Base-by-base conservation (phyloP, 768 basidiomycete genomes). In the Mycena epipterygia region DNA sequence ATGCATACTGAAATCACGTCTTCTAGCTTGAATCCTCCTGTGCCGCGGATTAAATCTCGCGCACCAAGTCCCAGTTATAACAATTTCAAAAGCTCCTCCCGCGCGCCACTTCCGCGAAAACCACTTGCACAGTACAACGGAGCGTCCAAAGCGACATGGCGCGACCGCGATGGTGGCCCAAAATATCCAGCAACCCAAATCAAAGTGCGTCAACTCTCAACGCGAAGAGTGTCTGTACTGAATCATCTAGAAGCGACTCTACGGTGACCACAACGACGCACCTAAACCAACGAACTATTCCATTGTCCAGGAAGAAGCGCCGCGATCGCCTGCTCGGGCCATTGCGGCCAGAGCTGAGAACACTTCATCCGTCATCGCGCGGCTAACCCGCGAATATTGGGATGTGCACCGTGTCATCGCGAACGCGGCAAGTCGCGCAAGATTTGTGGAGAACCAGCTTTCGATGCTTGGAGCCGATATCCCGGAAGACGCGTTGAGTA, bases 381-480 rank as follows among this genome's bases (percentile, higher is more conserved):
- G 61, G 46, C 65, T 71, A 2, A 58, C 60, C 3, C 64, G 42
- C 21, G 70, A 71, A 49, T 71, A 64, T 23, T 35, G 55, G 44
- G 56, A 62, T 39, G 62, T 59, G 6, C 67, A 48, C 12, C 46
- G 51, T 16, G 57, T 52, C 25, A 51, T 72, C 25, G 57, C 32
- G 29, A 61, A 59, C 12, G 71, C 66, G 27, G 71, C 67, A 16
- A 46, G 33, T 9, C 71, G 62, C 0, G 71, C 62, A 3, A 19
- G 23, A 5, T 39, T 37, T 8, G 12, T 63, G 2, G 67, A 64
- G 37, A 23, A 27, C 13, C 46, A 68, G 57, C 32, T 71, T n/a
- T 7, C 30, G 25, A 35, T 5, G 14, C 60, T 67, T n/a, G 39
- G 63, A 9, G 56, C 12, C 13, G 37, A 29, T 23, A 4, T 44